phyloP scores from a whole-genome alignment of 2,329 filamentous ascomycete genomes.

The Phaeophleospora eucalypticola region DNA sequence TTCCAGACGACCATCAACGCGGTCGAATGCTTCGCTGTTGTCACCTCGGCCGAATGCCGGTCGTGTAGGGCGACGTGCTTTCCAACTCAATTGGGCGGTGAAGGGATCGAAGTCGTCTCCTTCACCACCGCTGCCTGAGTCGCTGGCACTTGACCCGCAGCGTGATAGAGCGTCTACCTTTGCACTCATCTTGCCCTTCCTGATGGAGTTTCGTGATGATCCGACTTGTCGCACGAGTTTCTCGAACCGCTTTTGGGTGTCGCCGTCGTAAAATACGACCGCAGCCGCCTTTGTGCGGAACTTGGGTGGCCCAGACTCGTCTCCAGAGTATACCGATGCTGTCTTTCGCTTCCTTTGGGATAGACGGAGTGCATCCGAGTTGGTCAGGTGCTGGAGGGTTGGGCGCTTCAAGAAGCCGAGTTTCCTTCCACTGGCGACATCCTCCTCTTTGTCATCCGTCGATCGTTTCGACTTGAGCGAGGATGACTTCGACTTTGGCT shows the following conservation, averaged over 20 bases:
- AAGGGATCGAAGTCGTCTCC: constrained; percentile 30
- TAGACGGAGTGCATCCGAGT: constrained; percentile 27
- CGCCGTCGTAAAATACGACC: constrained; percentile 88
- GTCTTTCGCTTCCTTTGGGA: constrained; percentile 42
- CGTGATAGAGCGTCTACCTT: constrained; percentile 55
- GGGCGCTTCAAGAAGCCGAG: constrained; percentile 14
- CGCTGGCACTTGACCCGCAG: constrained; percentile 30
- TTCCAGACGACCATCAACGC: constrained; percentile 73
- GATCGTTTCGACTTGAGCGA: constrained; percentile 23
- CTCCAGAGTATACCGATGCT: constrained; percentile 38
- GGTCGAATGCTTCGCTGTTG: constrained; percentile 46
- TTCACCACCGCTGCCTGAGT: constrained; percentile 33
- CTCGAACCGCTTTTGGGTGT: constrained; percentile 79
- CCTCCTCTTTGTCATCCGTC: constrained; percentile 1
- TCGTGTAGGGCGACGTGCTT: constrained; percentile 13
- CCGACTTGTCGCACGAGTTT: constrained; percentile 77
- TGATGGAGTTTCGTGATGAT: constrained; percentile 73
- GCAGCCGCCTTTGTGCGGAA: constrained; percentile 72
- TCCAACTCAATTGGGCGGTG: constrained; percentile 35
- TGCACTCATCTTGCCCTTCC: constrained; percentile 81
- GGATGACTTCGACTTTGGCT: constrained; percentile 17
- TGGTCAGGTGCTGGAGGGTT: constrained; percentile 25
- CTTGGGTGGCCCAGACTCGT: constrained; percentile 44
- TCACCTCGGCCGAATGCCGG: constrained; percentile 12
- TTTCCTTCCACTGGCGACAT: not conserved